These are phyloP conservation scores for Hypoxylon sp. DNA, from an alignment of 2,329 filamentous ascomycete genomes.

Conservation along the genomic window DNA sequence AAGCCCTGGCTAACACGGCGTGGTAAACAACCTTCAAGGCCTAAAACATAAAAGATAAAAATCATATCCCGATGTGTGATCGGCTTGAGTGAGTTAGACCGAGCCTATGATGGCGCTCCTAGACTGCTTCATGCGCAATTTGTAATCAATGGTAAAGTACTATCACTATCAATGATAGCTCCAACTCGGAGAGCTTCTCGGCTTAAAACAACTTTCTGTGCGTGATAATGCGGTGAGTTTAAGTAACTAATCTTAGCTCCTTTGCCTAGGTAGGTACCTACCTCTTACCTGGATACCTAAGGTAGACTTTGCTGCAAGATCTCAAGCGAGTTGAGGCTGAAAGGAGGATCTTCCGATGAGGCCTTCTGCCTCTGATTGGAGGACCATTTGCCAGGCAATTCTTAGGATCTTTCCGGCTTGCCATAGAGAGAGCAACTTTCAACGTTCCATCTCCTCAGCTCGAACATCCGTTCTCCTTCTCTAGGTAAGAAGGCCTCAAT, in stretches of 20 bases:
- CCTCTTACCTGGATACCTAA: neutral
- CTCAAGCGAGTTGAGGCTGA: constrained; percentile 43
- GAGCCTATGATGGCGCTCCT: constrained; percentile 18
- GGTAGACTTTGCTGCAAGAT: constrained; percentile 27
- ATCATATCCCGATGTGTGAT: constrained; percentile 37
- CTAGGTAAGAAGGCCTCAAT: neutral
- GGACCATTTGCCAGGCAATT: constrained; percentile 11
- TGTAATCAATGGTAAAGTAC: constrained; percentile 2
- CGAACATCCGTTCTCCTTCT: neutral
- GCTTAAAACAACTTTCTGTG: constrained; percentile 11
- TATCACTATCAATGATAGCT: constrained; percentile 11
- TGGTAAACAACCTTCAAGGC: constrained; percentile 18
- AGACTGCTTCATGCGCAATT: constrained; percentile 17
- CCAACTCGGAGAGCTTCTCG: constrained; percentile 2
- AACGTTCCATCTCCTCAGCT: neutral
- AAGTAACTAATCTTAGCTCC: neutral
- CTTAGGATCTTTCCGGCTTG: constrained; percentile 5
- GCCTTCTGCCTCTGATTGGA: constrained; percentile 36
- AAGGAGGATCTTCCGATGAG: constrained; percentile 38
- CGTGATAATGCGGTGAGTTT: constrained; percentile 7
- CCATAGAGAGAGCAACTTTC: constrained; percentile 5
- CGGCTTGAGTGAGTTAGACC: constrained; percentile 26
- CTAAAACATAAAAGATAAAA: constrained; percentile 33
- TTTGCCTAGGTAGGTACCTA: constrained; percentile 6
- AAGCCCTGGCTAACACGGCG: constrained; percentile 23